Conservation (phyloP, 768 basidiomycete genomes). For the Podaxis sp. region DNA sequence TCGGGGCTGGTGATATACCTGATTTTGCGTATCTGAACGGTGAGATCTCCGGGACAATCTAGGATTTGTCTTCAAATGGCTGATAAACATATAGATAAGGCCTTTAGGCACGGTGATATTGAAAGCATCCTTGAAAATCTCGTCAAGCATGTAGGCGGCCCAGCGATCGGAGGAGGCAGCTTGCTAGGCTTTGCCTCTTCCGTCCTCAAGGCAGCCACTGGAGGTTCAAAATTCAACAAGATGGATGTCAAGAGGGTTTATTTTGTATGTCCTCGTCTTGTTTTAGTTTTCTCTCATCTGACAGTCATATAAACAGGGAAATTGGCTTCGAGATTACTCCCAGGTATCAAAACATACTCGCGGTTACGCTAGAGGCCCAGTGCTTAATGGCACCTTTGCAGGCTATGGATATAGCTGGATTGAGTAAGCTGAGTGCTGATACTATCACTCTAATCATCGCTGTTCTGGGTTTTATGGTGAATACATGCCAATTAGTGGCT, state of each 20-base stretch:
- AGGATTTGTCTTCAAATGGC: neutral
- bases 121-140: conserved; percentile 64
- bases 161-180: conserved; percentile 39
- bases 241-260: conserved; percentile 69
- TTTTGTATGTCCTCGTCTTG: conserved; percentile 48
- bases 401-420: conserved; percentile 71
- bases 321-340: conserved; percentile 72
- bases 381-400: conserved; percentile 19
- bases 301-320: conserved; percentile 38
- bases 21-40: conserved; percentile 67
- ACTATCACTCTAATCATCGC: conserved; percentile 61
- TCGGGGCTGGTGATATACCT: conserved; percentile 70
- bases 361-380: neutral
- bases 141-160: conserved; percentile 51
- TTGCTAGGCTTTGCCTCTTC: conserved; percentile 51
- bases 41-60: conserved; percentile 23
- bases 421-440: conserved; percentile 62
- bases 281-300: conserved; percentile 18
- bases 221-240: conserved; percentile 59
- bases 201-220: conserved; percentile 40
- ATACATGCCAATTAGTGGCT: neutral
- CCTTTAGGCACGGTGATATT: conserved; percentile 76
- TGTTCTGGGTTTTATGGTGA: conserved; percentile 57
- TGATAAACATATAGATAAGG: conserved; percentile 46
- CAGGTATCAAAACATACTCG: conserved; percentile 33